These are phyloP conservation scores for Cryptosporidium muris DNA, from an alignment of 169 alveolate genomes.

Conservation along the genomic window DNA sequence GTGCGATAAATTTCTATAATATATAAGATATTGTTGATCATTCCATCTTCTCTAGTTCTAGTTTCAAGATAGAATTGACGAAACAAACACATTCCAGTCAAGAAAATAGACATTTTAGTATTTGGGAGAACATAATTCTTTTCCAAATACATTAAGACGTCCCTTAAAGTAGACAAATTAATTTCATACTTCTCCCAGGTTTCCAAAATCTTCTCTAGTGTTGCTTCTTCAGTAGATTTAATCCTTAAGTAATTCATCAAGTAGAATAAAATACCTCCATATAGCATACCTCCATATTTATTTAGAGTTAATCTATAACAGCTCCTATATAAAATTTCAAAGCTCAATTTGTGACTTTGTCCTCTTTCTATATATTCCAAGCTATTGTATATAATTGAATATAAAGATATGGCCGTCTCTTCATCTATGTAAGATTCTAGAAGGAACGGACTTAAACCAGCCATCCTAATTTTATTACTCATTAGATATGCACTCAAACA, in stretches of 20 bases:
- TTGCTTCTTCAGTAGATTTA: background rate
- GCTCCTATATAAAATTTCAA: conserved; percentile 64
- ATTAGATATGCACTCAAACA: background rate
- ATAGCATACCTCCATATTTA: conserved; percentile 66
- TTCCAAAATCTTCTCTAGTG: background rate
- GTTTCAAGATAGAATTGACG: conserved; percentile 17
- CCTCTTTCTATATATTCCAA: conserved; percentile 20
- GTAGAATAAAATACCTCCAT: conserved; percentile 41
- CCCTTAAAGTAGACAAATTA: conserved; percentile 25
- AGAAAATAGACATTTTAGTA: conserved; percentile 38
- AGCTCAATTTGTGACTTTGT: conserved; percentile 54
- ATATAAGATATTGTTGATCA: conserved; percentile 4
- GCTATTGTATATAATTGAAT: conserved; percentile 21
- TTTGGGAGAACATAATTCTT: conserved; percentile 42
- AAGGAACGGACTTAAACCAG: conserved; percentile 14
- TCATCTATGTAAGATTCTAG: conserved; percentile 60
- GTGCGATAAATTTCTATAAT: background rate
- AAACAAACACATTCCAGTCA: conserved; percentile 42
- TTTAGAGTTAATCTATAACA: conserved; percentile 61
- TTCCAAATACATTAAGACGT: conserved; percentile 51
- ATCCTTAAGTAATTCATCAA: conserved; percentile 6
- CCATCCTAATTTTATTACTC: background rate
- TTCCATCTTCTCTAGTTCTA: background rate
- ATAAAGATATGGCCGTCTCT: conserved; percentile 25
- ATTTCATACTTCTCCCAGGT: conserved; percentile 44